These are phyloP conservation scores for Candida ovalis DNA, from an alignment of 805 yeast genomes.

Conservation along the genomic window DNA sequence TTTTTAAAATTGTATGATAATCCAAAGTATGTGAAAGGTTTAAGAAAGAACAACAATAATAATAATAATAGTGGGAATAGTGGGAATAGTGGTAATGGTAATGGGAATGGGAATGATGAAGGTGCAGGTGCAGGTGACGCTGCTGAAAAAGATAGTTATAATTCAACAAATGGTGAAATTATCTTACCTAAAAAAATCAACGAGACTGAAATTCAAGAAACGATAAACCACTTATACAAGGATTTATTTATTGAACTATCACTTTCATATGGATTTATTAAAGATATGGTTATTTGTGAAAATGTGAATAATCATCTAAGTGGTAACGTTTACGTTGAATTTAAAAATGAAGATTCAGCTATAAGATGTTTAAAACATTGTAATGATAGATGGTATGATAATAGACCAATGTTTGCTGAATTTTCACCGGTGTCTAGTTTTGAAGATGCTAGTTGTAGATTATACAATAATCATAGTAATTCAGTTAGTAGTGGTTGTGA, in stretches of 20 bases:
- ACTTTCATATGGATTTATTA: constrained; percentile 44
- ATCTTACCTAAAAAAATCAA: constrained; percentile 1
- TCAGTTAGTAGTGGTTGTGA: constrained; percentile 49
- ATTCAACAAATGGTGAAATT: not conserved
- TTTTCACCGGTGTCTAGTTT: constrained; percentile 70
- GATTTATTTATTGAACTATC: constrained; percentile 68
- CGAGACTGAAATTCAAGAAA: constrained; percentile 37
- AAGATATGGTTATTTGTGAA: constrained; percentile 70
- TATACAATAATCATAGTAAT: constrained; percentile 34
- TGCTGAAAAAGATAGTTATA: not conserved
- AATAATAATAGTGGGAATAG: constrained; percentile 1
- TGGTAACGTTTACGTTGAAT: constrained; percentile 81
- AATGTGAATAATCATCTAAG: constrained; percentile 77
- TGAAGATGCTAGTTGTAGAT: constrained; percentile 71
- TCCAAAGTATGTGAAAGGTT: constrained; percentile 41
- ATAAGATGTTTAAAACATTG: constrained; percentile 53
- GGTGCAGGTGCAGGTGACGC: too few relatives aligned
- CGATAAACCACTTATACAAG: constrained; percentile 60
- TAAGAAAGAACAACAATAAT: constrained; percentile 31
- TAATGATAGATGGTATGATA: constrained; percentile 79
- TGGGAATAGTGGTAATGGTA: not conserved
- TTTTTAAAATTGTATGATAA: constrained; percentile 62
- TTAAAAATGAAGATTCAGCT: constrained; percentile 53
- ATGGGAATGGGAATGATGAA: too few relatives aligned
- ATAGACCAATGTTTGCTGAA: constrained; percentile 75